Percentiles rank a stretch among this genome's conserved stretches.
These are phyloP conservation scores for Spongispora temasekensis DNA, from an alignment of 1,284 basidiomycete genomes.

Conservation along the genomic window DNA sequence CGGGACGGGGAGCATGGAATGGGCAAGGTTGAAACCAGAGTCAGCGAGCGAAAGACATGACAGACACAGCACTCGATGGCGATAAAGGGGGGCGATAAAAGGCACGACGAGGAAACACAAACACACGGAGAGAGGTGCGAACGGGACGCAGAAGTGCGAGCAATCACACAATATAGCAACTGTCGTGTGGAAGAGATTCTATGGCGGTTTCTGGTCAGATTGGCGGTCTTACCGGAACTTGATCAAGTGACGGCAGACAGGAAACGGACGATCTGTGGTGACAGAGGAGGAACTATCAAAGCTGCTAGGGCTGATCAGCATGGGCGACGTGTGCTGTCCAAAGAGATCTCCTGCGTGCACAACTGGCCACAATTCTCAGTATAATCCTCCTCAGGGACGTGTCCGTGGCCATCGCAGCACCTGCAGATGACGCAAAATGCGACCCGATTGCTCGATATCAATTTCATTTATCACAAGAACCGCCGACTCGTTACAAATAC, in stretches of 20 bases:
- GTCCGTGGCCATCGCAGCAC: constrained; percentile 26
- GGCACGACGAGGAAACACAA: constrained; percentile 9
- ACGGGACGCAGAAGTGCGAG: too few relatives aligned
- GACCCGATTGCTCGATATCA: constrained; percentile 18
- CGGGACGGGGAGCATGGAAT: constrained; percentile 18
- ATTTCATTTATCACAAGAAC: constrained; percentile 34
- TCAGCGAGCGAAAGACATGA: constrained; percentile 10
- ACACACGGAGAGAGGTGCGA: constrained; percentile 11
- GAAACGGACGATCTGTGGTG: constrained; percentile 14
- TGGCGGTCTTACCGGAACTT: constrained; percentile 13
- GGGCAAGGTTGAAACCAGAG: constrained; percentile 16
- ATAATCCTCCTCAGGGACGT: constrained; percentile 29
- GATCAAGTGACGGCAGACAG: neutral
- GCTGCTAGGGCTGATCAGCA: too few relatives aligned
- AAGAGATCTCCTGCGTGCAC: too few relatives aligned
- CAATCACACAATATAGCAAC: too few relatives aligned
- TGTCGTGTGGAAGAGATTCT: constrained; percentile 5
- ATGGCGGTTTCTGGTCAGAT: constrained; percentile 7
- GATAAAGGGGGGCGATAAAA: constrained; percentile 19
- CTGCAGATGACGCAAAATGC: constrained; percentile 18
- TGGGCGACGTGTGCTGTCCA: constrained; percentile 12
- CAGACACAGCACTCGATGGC: constrained; percentile 4
- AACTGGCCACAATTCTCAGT: constrained; percentile 22
- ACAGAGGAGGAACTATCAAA: too few relatives aligned
- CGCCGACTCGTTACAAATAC: constrained; percentile 20